Evolutionary conservation across 441 rosid genomes (phyloP).

Genomic region (Erodium texanum): DNA sequence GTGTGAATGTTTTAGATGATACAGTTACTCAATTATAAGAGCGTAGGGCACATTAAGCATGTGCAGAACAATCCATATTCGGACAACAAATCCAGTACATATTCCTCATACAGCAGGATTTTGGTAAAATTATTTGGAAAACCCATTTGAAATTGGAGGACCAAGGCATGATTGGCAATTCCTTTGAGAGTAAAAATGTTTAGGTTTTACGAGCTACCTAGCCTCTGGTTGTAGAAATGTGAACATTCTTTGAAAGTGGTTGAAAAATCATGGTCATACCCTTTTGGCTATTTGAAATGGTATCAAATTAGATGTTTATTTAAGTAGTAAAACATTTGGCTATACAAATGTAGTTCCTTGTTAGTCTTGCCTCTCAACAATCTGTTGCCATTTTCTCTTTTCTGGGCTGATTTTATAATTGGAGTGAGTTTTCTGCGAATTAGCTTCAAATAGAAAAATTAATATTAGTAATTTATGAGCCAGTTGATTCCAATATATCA

Average conservation of each 20-base stretch:
- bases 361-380: neutral
- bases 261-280: neutral
- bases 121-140: neutral
- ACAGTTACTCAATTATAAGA: neutral
- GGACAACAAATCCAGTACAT: neutral
- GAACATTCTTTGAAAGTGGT: neutral
- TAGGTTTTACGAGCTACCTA: neutral
- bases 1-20: neutral
- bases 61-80: no score
- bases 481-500: constrained; percentile 10
- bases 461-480: neutral
- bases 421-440: neutral
- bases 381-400: neutral
- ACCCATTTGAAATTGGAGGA: neutral
- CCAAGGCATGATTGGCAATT: neutral
- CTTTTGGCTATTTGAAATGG: neutral
- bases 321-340: neutral
- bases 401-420: neutral
- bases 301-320: neutral
- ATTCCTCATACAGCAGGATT: neutral
- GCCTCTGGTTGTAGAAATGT: neutral
- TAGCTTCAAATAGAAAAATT: neutral
- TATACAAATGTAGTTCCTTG: neutral
- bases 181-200: neutral
- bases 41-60: neutral